Evolutionary conservation across 495 filamentous ascomycete genomes (phyloP).

Genomic region (Schizothecium vesticola): DNA sequence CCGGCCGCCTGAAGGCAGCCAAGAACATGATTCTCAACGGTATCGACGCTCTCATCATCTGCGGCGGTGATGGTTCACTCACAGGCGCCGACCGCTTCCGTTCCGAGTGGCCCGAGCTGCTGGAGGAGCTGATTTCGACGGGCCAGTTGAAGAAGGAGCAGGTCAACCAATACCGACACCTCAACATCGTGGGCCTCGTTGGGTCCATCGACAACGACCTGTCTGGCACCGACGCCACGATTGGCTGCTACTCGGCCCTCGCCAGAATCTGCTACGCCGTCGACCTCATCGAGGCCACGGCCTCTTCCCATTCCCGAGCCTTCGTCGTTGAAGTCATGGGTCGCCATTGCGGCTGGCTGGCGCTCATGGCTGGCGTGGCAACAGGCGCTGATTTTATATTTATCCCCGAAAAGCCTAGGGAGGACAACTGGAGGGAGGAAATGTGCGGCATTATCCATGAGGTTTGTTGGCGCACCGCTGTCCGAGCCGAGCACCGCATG

Average conservation of each 20-base stretch:
- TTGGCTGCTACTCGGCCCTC: slow-evolving; percentile 92
- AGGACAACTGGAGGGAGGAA: slow-evolving; percentile 78
- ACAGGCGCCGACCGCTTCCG: slow-evolving; percentile 95
- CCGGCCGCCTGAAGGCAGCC: slow-evolving; percentile 74
- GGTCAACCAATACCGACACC: slow-evolving; percentile 62
- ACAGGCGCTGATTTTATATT: slow-evolving; percentile 97
- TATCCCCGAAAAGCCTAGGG: slow-evolving; percentile 90
- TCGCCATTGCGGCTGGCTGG: slow-evolving; percentile 97
- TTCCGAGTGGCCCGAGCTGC: slow-evolving; percentile 79
- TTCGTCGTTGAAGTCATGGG: slow-evolving; percentile 99
- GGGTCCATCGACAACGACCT: slow-evolving; percentile 99
- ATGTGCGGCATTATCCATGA: slow-evolving; percentile 80
- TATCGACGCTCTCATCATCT: slow-evolving; percentile 94
- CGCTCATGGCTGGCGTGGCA: slow-evolving; percentile 91
- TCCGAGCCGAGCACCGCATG: background rate
- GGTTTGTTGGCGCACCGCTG: slow-evolving; percentile 41
- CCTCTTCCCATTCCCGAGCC: slow-evolving; percentile 91
- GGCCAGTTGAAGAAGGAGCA: slow-evolving; percentile 65
- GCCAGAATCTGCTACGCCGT: slow-evolving; percentile 88
- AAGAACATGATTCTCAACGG: slow-evolving; percentile 90
- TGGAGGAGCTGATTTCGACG: slow-evolving; percentile 72
- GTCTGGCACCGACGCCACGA: slow-evolving; percentile 93
- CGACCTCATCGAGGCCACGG: slow-evolving; percentile 95
- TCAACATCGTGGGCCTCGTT: slow-evolving; percentile 95
- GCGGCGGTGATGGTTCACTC: slow-evolving; percentile 94